Conservation (phyloP, 2,329 filamentous ascomycete genomes). For the Aspergillus sergii region DNA sequence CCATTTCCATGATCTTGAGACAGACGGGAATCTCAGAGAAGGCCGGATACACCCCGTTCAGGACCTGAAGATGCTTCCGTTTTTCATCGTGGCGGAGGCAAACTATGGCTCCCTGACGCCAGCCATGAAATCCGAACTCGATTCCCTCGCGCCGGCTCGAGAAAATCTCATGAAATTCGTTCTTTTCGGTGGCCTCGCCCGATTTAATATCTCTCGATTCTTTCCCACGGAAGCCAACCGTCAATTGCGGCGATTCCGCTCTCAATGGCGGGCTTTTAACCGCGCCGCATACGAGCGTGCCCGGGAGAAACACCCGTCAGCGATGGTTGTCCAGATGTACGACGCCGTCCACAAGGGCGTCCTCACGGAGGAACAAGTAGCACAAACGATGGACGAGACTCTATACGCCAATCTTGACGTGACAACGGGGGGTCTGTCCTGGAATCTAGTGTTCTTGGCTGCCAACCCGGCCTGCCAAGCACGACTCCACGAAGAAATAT, state of each 20-base stretch:
- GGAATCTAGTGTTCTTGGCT: constrained; percentile 49
- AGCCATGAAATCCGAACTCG: constrained; percentile 28
- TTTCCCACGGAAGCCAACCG: constrained; percentile 24
- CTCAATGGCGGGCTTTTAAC: constrained; percentile 40
- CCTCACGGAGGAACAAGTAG: constrained; percentile 31
- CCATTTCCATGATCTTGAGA: constrained; percentile 1
- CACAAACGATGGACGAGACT: constrained; percentile 51
- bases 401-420: constrained; percentile 54
- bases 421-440: constrained; percentile 46
- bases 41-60: constrained; percentile 25
- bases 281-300: constrained; percentile 18
- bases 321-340: constrained; percentile 15
- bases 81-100: constrained; percentile 42
- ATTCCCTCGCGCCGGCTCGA: constrained; percentile 23
- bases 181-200: constrained; percentile 39
- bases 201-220: constrained; percentile 25
- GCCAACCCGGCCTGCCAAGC: constrained; percentile 36
- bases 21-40: background rate
- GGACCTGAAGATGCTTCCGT: constrained; percentile 41
- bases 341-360: constrained; percentile 18
- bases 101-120: constrained; percentile 39
- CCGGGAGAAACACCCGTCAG: background rate
- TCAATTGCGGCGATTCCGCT: constrained; percentile 32
- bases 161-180: constrained; percentile 37
- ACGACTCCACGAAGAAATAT: constrained; percentile 22